Evolutionary conservation across 305 asterid species (phyloP).

Genomic region (Caryopteris hybrid): DNA sequence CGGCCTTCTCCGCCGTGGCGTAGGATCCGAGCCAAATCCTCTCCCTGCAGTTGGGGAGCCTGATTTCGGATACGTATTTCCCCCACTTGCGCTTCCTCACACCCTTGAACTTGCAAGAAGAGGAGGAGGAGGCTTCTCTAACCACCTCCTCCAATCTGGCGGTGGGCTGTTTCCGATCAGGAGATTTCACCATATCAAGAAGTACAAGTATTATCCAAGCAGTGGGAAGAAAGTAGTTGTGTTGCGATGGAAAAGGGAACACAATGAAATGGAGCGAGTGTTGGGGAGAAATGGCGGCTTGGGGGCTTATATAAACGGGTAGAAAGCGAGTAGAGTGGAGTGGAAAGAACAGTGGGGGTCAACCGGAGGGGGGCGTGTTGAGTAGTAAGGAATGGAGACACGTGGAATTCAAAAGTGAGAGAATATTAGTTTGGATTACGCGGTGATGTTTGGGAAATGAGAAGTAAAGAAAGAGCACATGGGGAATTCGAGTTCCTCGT

Average conservation of each 20-base stretch:
- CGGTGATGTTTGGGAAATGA: not conserved
- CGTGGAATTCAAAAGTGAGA: not conserved
- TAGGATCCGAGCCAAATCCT: constrained; percentile 67
- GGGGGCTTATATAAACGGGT: constrained; percentile 15
- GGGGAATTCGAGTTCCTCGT: constrained; percentile 22
- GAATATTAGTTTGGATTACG: constrained; percentile 8
- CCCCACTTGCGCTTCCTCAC: constrained; percentile 73
- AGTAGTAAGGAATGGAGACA: not conserved
- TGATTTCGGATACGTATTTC: constrained; percentile 58
- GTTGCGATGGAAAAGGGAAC: not conserved
- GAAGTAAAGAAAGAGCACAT: not conserved
- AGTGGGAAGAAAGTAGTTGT: not conserved
- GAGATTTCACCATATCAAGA: constrained; percentile 33
- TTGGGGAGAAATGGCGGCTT: constrained; percentile 35
- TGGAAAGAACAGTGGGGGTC: not conserved
- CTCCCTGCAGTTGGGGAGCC: constrained; percentile 69
- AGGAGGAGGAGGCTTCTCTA: constrained; percentile 5
- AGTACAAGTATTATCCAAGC: not conserved
- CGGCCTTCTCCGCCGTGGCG: constrained; percentile 62
- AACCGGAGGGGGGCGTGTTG: constrained; percentile 19
- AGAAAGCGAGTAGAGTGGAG: not conserved
- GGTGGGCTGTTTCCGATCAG: not conserved
- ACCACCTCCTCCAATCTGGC: not conserved
- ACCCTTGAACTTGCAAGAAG: constrained; percentile 49
- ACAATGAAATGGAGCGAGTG: not conserved